Conservation (phyloP, 2,329 filamentous ascomycete species). For the Cladobotryum protrusum region DNA sequence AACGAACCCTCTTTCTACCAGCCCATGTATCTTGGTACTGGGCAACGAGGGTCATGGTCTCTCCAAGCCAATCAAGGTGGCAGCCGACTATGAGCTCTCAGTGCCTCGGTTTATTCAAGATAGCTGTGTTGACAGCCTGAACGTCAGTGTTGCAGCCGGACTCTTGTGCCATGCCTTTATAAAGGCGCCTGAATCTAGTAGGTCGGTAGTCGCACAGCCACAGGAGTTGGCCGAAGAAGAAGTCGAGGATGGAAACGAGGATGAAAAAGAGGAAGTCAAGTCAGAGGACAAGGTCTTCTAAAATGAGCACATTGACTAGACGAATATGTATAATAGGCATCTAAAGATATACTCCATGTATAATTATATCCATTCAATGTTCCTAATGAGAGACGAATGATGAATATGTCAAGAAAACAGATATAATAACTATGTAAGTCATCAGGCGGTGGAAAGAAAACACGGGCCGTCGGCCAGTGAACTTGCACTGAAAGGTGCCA, state of each 20-base stretch:
- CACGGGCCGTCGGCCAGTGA: too few relatives aligned
- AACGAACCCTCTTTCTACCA: conserved; percentile 45
- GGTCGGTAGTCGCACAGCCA: neutral
- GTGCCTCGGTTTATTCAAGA: conserved; percentile 53
- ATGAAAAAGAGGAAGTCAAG: neutral
- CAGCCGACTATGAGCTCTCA: conserved; percentile 59
- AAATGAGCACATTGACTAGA: neutral
- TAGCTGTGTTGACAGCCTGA: conserved; percentile 76
- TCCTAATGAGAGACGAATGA: too few relatives aligned
- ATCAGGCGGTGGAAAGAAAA: too few relatives aligned
- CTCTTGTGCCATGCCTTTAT: conserved; percentile 68
- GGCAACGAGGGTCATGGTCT: conserved; percentile 77
- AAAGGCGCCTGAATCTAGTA: conserved; percentile 23
- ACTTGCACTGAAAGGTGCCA: too few relatives aligned
- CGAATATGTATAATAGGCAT: too few relatives aligned
- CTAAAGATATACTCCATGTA: too few relatives aligned
- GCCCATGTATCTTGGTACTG: conserved; percentile 73
- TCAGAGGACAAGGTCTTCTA: neutral
- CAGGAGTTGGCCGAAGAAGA: neutral
- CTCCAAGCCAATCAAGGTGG: conserved; percentile 53
- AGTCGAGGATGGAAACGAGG: neutral
- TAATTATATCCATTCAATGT: too few relatives aligned
- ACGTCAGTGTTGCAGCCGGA: conserved; percentile 83
- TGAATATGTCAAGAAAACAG: too few relatives aligned
- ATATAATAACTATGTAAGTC: too few relatives aligned